phyloP scores from a whole-genome alignment of 495 filamentous ascomycete species.

The Pyronema domesticum region DNA sequence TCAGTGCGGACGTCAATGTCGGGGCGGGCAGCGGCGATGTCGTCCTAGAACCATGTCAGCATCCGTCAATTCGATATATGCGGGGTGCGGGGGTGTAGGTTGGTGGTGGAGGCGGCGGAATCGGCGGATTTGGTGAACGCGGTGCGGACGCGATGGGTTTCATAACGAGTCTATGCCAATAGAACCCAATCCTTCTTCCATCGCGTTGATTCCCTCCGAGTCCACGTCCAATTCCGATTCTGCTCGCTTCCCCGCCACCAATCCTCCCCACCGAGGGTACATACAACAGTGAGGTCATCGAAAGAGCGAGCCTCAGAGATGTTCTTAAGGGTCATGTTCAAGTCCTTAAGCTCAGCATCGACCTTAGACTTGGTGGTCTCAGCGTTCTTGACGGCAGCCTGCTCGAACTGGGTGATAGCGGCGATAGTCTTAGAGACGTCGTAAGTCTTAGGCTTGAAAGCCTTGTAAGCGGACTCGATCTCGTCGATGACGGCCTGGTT shows the following conservation, averaged over 20 bases:
- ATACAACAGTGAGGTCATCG: conserved; percentile 92
- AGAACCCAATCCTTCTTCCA: too few relatives aligned
- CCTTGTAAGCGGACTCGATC: conserved; percentile 82
- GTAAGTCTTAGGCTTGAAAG: conserved; percentile 79
- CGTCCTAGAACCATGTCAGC: conserved; percentile 46
- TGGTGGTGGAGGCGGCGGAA: too few relatives aligned
- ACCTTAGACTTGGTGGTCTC: conserved; percentile 89
- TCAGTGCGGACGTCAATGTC: conserved; percentile 91
- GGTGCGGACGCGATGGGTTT: too few relatives aligned
- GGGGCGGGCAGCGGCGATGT: conserved; percentile 77
- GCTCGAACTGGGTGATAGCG: conserved; percentile 95
- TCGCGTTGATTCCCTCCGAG: background rate
- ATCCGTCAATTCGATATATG: background rate
- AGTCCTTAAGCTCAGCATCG: conserved; percentile 75
- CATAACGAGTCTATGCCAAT: too few relatives aligned
- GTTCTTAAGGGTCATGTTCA: conserved; percentile 86
- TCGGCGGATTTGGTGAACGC: too few relatives aligned
- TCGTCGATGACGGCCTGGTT: conserved; percentile 88
- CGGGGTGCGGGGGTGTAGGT: too few relatives aligned
- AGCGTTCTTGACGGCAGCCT: conserved; percentile 89
- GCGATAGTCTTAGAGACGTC: conserved; percentile 82
- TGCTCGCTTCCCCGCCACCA: background rate
- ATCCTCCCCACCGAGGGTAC: conserved; percentile 26
- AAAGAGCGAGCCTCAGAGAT: conserved; percentile 93
- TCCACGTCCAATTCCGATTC: too few relatives aligned